A percentile compares a stretch with the other conserved stretches of the same genome.
phyloP scores from a whole-genome alignment of 441 rosid genomes.

The Adansonia madagascariensis region DNA sequence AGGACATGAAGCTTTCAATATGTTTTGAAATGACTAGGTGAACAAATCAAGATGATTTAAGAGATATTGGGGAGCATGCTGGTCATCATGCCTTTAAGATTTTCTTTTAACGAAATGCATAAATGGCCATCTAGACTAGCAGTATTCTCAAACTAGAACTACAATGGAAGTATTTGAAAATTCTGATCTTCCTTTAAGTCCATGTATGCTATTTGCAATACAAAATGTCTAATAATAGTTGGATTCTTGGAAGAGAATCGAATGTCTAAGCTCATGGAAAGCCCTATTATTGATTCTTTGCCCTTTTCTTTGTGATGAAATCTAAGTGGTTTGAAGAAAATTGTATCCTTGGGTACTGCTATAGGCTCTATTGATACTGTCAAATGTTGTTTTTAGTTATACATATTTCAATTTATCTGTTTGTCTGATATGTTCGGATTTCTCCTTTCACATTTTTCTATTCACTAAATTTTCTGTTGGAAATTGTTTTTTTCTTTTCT shows the following conservation, averaged over 20 bases:
- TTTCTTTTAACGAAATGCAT: conserved; percentile 3
- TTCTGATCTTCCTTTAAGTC: neutral
- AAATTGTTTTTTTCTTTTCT: neutral
- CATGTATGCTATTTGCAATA: neutral
- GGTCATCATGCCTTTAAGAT: neutral
- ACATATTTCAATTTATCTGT: neutral
- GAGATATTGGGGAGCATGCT: neutral
- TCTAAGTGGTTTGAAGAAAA: neutral
- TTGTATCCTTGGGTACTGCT: neutral
- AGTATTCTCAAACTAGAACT: neutral
- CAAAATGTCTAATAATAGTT: conserved; percentile 7
- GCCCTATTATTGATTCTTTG: conserved; percentile 4
- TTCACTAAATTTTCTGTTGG: conserved; percentile 6
- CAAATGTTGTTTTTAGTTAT: neutral
- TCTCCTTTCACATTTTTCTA: neutral
- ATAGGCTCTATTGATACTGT: neutral
- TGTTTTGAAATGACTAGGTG: neutral
- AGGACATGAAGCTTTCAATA: neutral
- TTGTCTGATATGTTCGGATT: conserved; percentile 9
- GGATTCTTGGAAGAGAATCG: no score
- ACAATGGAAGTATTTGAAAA: neutral
- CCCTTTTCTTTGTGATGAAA: neutral
- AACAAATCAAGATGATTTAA: neutral
- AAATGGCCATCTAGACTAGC: conserved; percentile 3
- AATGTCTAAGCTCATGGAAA: neutral